phyloP scores from a whole-genome alignment of 192 early-diverging fungal species.

The Coemansia sp. region DNA sequence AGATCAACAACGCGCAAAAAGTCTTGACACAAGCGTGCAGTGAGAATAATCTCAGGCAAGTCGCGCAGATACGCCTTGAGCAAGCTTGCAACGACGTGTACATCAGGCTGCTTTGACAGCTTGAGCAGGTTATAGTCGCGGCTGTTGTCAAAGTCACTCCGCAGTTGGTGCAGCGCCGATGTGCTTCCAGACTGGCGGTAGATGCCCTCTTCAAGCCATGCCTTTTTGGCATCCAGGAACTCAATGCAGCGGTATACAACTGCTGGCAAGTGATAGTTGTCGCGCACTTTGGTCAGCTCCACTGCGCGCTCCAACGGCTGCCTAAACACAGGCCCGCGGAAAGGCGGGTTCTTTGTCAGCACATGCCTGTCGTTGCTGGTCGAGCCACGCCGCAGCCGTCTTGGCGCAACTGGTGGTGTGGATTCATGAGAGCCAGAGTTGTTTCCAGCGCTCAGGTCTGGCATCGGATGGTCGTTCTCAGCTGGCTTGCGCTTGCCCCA shows the following conservation, averaged over 20 bases:
- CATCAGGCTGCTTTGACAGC: slow-evolving; percentile 70
- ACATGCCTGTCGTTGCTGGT: slow-evolving; percentile 27
- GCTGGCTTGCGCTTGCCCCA: slow-evolving; percentile 52
- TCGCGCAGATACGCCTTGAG: slow-evolving; percentile 92
- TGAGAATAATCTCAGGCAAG: slow-evolving; percentile 83
- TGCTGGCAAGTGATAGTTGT: slow-evolving; percentile 81
- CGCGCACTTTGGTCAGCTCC: slow-evolving; percentile 66
- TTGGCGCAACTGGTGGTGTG: slow-evolving; percentile 21
- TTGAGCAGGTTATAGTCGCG: slow-evolving; percentile 52
- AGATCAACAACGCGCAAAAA: slow-evolving; percentile 86
- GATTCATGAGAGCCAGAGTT: slow-evolving; percentile 11
- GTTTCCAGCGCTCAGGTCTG: slow-evolving; percentile 21
- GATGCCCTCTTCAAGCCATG: slow-evolving; percentile 89
- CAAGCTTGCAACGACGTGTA: slow-evolving; percentile 91
- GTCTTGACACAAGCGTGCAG: slow-evolving; percentile 77
- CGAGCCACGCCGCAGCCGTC: slow-evolving; percentile 51
- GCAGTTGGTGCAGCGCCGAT: slow-evolving; percentile 69
- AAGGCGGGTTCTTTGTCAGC: slow-evolving; percentile 11
- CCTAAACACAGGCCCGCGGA: slow-evolving; percentile 72
- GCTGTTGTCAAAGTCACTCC: slow-evolving; percentile 75
- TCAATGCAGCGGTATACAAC: slow-evolving; percentile 95
- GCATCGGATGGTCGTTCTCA: slow-evolving; percentile 27
- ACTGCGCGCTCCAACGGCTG: slow-evolving; percentile 80
- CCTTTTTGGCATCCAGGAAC: slow-evolving; percentile 89
- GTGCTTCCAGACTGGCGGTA: slow-evolving; percentile 87